These are phyloP conservation scores for Fusarium decemcellulare DNA, from an alignment of 2,329 filamentous ascomycete genomes.

Conservation along the genomic window DNA sequence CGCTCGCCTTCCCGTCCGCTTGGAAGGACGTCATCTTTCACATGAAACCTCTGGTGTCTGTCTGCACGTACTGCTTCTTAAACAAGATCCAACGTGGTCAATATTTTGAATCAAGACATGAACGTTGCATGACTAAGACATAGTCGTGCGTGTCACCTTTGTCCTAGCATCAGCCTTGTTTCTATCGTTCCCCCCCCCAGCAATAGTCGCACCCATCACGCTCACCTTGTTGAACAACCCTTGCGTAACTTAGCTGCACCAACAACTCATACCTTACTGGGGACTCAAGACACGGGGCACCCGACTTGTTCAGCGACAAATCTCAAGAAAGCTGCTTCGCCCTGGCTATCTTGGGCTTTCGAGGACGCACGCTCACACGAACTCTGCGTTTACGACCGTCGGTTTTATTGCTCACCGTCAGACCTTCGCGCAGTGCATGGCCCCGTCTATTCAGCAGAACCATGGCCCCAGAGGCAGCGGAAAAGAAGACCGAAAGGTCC, in stretches of 20 bases:
- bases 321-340: slow-evolving; percentile 6
- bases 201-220: neutral
- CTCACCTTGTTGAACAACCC: neutral
- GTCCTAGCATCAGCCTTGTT: neutral
- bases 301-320: neutral
- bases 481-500: slow-evolving; percentile 70
- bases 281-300: neutral
- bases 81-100: neutral
- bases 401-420: neutral
- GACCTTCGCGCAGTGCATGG: slow-evolving; percentile 28
- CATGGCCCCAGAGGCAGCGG: slow-evolving; percentile 57
- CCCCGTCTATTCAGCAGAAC: slow-evolving; percentile 29
- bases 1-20: slow-evolving; percentile 13
- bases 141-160: neutral
- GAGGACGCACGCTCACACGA: neutral
- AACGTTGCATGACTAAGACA: neutral
- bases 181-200: neutral
- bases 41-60: slow-evolving; percentile 25
- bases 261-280: neutral
- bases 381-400: neutral
- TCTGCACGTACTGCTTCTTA: neutral
- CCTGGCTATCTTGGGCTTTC: slow-evolving; percentile 24
- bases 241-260: neutral
- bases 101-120: neutral
- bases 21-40: slow-evolving; percentile 40